A percentile compares a stretch with the other conserved stretches of the same genome.
phyloP scores from a whole-genome alignment of 2,329 filamentous ascomycete species.

The Huntiella omanensis region DNA sequence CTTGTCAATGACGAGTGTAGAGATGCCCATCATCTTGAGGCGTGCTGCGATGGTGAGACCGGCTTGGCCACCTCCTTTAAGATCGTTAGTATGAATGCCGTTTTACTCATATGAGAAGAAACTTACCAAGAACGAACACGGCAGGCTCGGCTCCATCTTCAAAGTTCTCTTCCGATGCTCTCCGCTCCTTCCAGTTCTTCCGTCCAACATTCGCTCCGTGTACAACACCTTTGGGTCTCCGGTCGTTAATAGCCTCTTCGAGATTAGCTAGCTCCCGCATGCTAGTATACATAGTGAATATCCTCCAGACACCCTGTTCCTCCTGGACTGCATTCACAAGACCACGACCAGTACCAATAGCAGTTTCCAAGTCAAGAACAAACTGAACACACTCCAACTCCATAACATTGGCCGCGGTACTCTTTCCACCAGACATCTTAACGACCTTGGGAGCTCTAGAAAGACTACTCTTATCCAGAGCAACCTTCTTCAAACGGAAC shows the following conservation, averaged over 20 bases:
- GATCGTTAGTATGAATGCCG: constrained; percentile 1
- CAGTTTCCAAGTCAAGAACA: constrained; percentile 34
- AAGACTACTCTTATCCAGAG: constrained; percentile 24
- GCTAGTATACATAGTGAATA: constrained; percentile 43
- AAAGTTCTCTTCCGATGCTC: constrained; percentile 29
- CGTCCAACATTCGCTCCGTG: constrained; percentile 32
- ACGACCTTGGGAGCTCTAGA: constrained; percentile 25
- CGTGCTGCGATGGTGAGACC: constrained; percentile 39
- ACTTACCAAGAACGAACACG: constrained; percentile 42
- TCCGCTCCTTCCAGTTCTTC: constrained; percentile 41
- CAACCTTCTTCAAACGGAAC: constrained; percentile 24
- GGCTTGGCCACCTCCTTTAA: constrained; percentile 36
- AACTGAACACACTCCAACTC: constrained; percentile 33
- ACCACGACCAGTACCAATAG: constrained; percentile 35
- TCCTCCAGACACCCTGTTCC: constrained; percentile 31
- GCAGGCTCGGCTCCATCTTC: constrained; percentile 28
- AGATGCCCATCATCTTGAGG: constrained; percentile 37
- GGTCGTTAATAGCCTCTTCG: constrained; percentile 28
- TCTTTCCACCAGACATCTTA: constrained; percentile 25
- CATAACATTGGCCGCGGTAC: constrained; percentile 15
- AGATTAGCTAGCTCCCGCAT: constrained; percentile 34
- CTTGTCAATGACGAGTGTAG: constrained; percentile 37
- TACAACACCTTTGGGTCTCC: constrained; percentile 34
- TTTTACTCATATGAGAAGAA: neutral
- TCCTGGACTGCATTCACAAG: constrained; percentile 31